Percentiles rank a stretch among this genome's conserved stretches.
phyloP scores from a whole-genome alignment of 192 early-diverging fungal species.

The Coemansia sp. region DNA sequence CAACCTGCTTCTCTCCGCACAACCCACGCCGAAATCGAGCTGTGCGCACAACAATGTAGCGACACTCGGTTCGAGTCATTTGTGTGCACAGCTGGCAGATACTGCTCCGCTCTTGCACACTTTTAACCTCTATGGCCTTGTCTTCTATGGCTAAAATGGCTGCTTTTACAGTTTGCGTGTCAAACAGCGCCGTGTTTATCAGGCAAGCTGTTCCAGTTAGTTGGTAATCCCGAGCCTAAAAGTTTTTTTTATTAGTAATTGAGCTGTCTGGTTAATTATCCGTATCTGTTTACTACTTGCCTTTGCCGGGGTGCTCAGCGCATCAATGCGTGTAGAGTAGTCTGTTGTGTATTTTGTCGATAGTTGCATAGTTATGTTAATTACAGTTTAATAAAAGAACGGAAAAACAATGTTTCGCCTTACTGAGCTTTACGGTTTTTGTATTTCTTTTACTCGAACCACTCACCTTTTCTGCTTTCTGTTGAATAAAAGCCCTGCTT shows the following conservation, averaged over 20 bases:
- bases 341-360: no score
- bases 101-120: neutral
- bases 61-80: neutral
- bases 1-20: neutral
- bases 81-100: neutral
- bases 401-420: no score
- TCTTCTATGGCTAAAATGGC: constrained; percentile 16
- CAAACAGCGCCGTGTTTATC: constrained; percentile 23
- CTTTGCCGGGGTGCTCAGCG: neutral
- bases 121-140: constrained; percentile 4
- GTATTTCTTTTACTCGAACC: no score
- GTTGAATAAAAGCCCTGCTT: no score
- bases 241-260: neutral
- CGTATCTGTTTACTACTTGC: neutral
- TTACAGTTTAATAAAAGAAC: no score
- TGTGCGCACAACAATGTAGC: constrained; percentile 2
- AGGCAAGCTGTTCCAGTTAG: constrained; percentile 16
- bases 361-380: no score
- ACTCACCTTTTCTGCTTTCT: no score
- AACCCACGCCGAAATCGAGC: neutral
- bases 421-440: no score
- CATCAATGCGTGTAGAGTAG: no score
- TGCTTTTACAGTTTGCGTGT: constrained; percentile 4
- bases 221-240: neutral
- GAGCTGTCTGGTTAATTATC: no score